Evolutionary conservation across 768 basidiomycete genomes (phyloP).

Genomic region (Pleurotus sapidus): DNA sequence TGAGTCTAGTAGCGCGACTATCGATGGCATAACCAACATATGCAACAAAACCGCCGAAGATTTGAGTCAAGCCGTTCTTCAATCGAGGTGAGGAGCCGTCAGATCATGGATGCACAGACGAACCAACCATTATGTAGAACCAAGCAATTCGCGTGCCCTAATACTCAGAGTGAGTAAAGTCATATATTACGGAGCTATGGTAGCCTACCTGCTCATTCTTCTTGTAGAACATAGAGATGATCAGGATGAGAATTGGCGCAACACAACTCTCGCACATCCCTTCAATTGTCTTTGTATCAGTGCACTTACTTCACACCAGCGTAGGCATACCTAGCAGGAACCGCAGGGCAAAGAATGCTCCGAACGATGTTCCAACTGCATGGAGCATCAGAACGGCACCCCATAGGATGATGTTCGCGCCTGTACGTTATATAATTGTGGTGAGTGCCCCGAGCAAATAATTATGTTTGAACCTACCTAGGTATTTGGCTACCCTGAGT

Average conservation of each 20-base stretch:
- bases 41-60: constrained; percentile 64
- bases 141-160: constrained; percentile 57
- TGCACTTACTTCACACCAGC: background rate
- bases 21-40: constrained; percentile 31
- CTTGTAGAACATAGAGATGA: constrained; percentile 68
- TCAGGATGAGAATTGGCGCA: constrained; percentile 57
- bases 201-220: constrained; percentile 55
- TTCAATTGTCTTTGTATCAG: constrained; percentile 15
- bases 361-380: constrained; percentile 52
- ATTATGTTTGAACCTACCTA: constrained; percentile 34
- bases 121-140: constrained; percentile 63
- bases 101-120: background rate
- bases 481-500: constrained; percentile 55
- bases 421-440: constrained; percentile 20
- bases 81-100: background rate
- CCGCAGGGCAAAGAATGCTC: constrained; percentile 61
- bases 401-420: constrained; percentile 59
- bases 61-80: constrained; percentile 56
- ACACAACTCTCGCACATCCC: constrained; percentile 72
- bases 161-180: background rate
- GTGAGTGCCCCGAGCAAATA: too few species aligned
- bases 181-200: background rate
- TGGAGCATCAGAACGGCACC: constrained; percentile 60
- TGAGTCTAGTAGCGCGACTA: background rate
- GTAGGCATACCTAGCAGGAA: constrained; percentile 52